Conservation (phyloP, 2,329 filamentous ascomycete species). For the Chaetomium olivaceum region DNA sequence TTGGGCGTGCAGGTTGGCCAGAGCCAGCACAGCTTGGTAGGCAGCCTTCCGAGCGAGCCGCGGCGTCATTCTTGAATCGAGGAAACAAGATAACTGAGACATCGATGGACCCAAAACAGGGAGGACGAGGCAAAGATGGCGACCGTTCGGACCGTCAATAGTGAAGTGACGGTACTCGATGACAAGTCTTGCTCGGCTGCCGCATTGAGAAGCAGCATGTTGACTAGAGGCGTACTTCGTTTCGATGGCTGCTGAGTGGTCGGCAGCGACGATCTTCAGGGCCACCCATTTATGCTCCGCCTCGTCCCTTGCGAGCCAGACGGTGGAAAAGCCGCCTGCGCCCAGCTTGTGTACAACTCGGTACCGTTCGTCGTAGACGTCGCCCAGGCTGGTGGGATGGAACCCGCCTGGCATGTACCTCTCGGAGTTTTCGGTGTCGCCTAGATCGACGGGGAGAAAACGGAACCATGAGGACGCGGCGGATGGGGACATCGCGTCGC, state of each 20-base stretch:
- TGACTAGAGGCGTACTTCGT: no score
- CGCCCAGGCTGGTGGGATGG: conserved; percentile 1
- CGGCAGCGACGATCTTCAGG: conserved; percentile 2
- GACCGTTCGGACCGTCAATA: conserved; percentile 1
- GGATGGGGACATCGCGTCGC: no score
- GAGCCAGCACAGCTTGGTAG: not conserved
- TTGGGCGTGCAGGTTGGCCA: not conserved
- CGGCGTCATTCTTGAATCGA: not conserved
- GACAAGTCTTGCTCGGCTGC: no score
- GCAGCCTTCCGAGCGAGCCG: not conserved
- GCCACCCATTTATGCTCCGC: not conserved
- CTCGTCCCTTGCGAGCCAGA: not conserved
- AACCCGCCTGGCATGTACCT: not conserved
- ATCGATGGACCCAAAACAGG: conserved; percentile 1
- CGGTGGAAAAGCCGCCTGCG: conserved; percentile 1
- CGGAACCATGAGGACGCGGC: no score
- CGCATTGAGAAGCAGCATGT: no score
- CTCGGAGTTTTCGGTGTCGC: not conserved
- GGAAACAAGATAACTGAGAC: not conserved
- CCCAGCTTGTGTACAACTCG: conserved; percentile 4
- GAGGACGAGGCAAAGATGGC: conserved; percentile 2
- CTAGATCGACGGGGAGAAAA: no score
- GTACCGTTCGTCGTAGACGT: not conserved
- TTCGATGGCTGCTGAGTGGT: not conserved
- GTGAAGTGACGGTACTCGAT: not conserved